A percentile compares a stretch with the other conserved stretches of the same genome.
Conservation (phyloP, 495 filamentous ascomycete genomes). For the Aspergillus heteromorphus region DNA sequence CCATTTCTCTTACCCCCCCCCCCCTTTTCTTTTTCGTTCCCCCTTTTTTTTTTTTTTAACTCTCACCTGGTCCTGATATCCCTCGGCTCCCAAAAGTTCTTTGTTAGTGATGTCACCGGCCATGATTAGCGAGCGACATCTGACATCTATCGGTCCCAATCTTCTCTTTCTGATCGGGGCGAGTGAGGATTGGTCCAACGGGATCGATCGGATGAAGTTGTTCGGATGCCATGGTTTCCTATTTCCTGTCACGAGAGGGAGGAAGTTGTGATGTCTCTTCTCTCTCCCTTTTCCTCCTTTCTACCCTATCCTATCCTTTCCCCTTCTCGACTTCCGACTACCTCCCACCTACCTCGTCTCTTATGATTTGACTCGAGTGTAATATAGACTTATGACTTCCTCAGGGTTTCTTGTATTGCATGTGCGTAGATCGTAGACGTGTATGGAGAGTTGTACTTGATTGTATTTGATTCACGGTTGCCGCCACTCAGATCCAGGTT, state of each 20-base stretch:
- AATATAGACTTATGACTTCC: constrained; percentile 39
- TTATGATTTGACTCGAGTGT: constrained; percentile 24
- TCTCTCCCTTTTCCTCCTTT: too few species aligned
- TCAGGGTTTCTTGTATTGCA: constrained; percentile 17
- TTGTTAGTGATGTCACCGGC: constrained; percentile 35
- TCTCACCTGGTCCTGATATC: constrained; percentile 44
- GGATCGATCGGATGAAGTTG: constrained; percentile 23
- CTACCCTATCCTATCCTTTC: constrained; percentile 22
- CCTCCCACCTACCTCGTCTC: constrained; percentile 16
- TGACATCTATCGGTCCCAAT: constrained; percentile 17
- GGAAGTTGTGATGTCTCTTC: constrained; percentile 32
- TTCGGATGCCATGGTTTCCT: constrained; percentile 23
- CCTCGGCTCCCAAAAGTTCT: constrained; percentile 46
- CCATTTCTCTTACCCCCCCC: constrained; percentile 17
- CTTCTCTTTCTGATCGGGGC: background rate
- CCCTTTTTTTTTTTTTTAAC: constrained; percentile 15
- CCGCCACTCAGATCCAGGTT: constrained; percentile 17
- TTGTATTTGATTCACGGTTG: too few species aligned
- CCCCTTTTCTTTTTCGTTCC: constrained; percentile 13
- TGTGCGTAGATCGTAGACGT: background rate
- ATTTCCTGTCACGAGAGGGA: constrained; percentile 19
- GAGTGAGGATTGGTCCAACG: too few species aligned
- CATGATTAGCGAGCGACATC: constrained; percentile 37
- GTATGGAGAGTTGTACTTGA: background rate
- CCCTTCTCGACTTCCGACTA: too few species aligned